Evolutionary conservation across 2,329 filamentous ascomycete species (phyloP).

Genomic region (Epichloe elymi): DNA sequence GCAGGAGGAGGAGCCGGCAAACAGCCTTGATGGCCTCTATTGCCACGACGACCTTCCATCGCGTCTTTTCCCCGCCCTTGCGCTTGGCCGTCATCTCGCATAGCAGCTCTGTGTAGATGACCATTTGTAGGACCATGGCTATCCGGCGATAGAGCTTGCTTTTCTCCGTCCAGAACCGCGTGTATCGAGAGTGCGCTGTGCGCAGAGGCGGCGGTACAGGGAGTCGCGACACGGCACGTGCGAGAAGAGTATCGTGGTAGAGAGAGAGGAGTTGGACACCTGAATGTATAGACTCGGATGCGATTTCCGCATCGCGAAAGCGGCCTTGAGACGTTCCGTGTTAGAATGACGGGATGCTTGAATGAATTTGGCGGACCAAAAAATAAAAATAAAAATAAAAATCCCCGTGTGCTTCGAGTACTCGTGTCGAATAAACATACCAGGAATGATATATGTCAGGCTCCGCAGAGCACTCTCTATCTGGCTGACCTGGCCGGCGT

Average conservation of each 20-base stretch:
- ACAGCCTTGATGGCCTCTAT: conserved; percentile 79
- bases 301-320: conserved; percentile 85
- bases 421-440: conserved; percentile 22
- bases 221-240: conserved; percentile 47
- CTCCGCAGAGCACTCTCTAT: conserved; percentile 89
- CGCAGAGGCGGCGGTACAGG: conserved; percentile 40
- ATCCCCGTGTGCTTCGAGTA: too few species aligned
- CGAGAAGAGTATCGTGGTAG: conserved; percentile 82
- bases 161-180: conserved; percentile 50
- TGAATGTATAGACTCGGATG: conserved; percentile 83
- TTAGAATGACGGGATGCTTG: neutral
- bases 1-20: conserved; percentile 67
- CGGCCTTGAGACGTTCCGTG: conserved; percentile 37
- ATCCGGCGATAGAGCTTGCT: conserved; percentile 65
- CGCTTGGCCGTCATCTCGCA: conserved; percentile 95
- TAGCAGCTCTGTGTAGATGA: conserved; percentile 89
- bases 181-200: conserved; percentile 51
- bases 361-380: neutral
- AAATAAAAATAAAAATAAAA: neutral
- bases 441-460: conserved; percentile 90
- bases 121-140: conserved; percentile 72
- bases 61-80: conserved; percentile 60
- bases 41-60: conserved; percentile 78
- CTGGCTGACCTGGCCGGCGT: conserved; percentile 83
- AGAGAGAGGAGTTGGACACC: conserved; percentile 80